Percentiles rank a stretch among this genome's conserved stretches.
Conservation (phyloP, 495 filamentous ascomycete genomes). For the Aspergillus homomorphus region DNA sequence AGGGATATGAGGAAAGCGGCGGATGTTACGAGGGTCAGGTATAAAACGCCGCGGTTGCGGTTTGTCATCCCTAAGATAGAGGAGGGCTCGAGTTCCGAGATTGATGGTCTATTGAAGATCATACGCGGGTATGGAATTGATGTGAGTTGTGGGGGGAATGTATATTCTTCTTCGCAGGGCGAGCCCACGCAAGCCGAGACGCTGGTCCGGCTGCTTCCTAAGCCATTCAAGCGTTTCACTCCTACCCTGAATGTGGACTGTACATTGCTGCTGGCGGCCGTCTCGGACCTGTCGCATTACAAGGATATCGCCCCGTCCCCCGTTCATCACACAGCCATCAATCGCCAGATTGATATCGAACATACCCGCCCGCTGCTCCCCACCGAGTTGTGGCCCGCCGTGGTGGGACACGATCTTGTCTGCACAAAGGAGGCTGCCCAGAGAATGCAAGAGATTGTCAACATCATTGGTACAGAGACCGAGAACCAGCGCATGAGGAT, state of each 20-base stretch:
- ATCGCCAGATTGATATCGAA: slow-evolving; percentile 65
- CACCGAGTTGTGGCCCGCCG: slow-evolving; percentile 60
- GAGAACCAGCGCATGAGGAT: slow-evolving; percentile 57
- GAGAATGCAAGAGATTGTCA: slow-evolving; percentile 65
- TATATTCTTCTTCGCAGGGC: slow-evolving; percentile 12
- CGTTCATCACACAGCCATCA: slow-evolving; percentile 54
- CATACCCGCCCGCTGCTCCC: slow-evolving; percentile 56
- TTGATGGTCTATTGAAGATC: slow-evolving; percentile 55
- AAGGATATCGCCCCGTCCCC: slow-evolving; percentile 32
- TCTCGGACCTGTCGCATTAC: slow-evolving; percentile 67
- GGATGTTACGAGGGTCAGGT: slow-evolving; percentile 51
- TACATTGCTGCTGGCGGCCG: slow-evolving; percentile 66
- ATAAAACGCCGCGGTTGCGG: slow-evolving; percentile 55
- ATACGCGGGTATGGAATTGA: slow-evolving; percentile 55
- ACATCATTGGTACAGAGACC: slow-evolving; percentile 60
- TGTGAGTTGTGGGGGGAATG: slow-evolving; percentile 43
- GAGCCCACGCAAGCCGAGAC: slow-evolving; percentile 27
- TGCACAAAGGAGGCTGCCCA: slow-evolving; percentile 61
- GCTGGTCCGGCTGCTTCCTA: slow-evolving; percentile 48
- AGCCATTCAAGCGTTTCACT: slow-evolving; percentile 54
- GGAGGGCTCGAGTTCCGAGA: slow-evolving; percentile 46
- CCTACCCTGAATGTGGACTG: slow-evolving; percentile 67
- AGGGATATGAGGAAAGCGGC: slow-evolving; percentile 53
- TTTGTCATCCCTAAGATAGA: slow-evolving; percentile 60
- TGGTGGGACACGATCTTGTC: slow-evolving; percentile 51